Percentiles rank a stretch among this genome's conserved stretches.
phyloP scores from a whole-genome alignment of 1,284 basidiomycete species.

The Malassezia equina region DNA sequence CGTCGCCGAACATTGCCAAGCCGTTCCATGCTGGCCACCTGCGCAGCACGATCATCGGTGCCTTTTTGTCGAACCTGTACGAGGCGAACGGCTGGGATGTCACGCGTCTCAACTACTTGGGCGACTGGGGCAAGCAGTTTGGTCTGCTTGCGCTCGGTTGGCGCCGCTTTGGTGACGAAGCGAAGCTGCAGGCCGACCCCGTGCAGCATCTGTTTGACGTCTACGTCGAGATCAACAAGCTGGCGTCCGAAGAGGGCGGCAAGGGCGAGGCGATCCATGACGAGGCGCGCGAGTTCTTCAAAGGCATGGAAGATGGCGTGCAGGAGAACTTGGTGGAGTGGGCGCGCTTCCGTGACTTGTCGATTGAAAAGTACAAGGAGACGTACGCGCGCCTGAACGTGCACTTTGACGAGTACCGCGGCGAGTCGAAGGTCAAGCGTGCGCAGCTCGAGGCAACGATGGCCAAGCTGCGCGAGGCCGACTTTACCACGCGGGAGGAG shows the following conservation, averaged over 20 bases:
- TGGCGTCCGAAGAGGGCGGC: constrained; percentile 57
- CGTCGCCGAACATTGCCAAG: constrained; percentile 95
- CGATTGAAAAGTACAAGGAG: constrained; percentile 78
- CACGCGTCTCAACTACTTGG: constrained; percentile 73
- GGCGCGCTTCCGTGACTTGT: constrained; percentile 83
- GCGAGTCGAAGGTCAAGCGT: constrained; percentile 78
- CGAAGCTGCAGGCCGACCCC: constrained; percentile 71
- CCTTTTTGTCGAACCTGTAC: constrained; percentile 84
- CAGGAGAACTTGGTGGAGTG: constrained; percentile 73
- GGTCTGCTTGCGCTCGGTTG: constrained; percentile 79
- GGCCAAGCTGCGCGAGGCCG: constrained; percentile 21
- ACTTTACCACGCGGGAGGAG: constrained; percentile 31
- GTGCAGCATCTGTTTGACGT: constrained; percentile 91
- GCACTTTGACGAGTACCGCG: constrained; percentile 83
- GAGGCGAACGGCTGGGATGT: constrained; percentile 89
- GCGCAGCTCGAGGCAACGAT: constrained; percentile 60
- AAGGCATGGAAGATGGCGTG: constrained; percentile 83
- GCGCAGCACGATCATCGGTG: constrained; percentile 92
- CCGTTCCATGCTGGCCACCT: constrained; percentile 97
- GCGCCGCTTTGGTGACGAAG: constrained; percentile 77
- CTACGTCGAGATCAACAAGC: constrained; percentile 86
- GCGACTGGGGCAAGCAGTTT: constrained; percentile 53
- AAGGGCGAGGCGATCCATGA: constrained; percentile 61
- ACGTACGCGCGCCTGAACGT: constrained; percentile 87
- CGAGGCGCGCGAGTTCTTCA: constrained; percentile 81